Base-by-base conservation (phyloP, 2,329 filamentous ascomycete species). In the Colletotrichum simmondsii region DNA sequence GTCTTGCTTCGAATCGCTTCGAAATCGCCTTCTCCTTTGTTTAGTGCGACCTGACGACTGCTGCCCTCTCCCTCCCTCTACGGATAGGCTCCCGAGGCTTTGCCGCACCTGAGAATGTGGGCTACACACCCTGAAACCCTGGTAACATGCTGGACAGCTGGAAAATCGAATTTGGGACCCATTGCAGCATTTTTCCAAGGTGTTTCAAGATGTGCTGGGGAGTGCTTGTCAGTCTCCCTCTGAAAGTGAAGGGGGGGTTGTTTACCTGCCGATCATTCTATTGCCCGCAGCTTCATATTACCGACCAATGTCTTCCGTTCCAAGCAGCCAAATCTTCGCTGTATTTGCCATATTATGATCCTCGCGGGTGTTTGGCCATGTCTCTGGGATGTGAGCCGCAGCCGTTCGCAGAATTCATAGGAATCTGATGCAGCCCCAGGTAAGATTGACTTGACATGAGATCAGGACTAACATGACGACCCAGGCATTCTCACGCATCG, bases 21-120 rank as follows among this genome's bases (percentile, higher is more conserved):
- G n/a, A 57, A 22, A 16, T 59, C 68, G 12, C 12, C 52, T 8
- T 19, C 58, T 42, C 49, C 60, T 52, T 65, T 26, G 54, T 65
- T 60, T 53, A 64, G 65, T 42, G 60, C 60, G 59, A 65, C 54
- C 37, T 42, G 42, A 42, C n/a, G 32, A 11, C 32, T 35, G 32
- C 32, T 35, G 10, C 32, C 11, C 32, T 35, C 22, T 12, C 56
- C 10, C 42, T 52, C 32, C 53, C 37, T 26, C 65, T 56, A 60
- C 54, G 60, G 60, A 28, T 37, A 35, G 37, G 24, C 53, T 60
- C 49, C 26, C 24, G n/a, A 68, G 59, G 32, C 54, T 35, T 70
- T 30, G 57, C 57, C 28, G 60, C 60, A 70, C 70, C 70, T 70
- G 66, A 65, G 66, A 70, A 72, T 65, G 70, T 60, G 65, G 65